phyloP scores from a whole-genome alignment of 306 rosid genomes.

The Inga oerstediana region DNA sequence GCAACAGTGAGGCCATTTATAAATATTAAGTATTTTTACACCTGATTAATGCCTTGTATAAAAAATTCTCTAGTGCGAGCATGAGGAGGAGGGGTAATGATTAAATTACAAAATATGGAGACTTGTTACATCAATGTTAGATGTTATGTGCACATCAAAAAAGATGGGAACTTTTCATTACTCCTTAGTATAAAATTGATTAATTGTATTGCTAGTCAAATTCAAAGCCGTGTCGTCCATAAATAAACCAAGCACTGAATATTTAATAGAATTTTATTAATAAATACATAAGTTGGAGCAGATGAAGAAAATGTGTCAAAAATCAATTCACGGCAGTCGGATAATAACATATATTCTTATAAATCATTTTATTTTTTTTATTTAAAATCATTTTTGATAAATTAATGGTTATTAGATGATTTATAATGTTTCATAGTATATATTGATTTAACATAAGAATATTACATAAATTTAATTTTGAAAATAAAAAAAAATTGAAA shows the following conservation, averaged over 20 bases:
- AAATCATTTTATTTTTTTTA: not conserved
- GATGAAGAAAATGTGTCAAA: not conserved
- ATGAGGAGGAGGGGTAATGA: not conserved
- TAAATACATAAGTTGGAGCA: too few relatives aligned
- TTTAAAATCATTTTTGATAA: not conserved
- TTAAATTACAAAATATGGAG: slow-evolving; percentile 19
- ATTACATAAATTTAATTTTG: not conserved
- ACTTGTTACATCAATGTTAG: slow-evolving; percentile 20
- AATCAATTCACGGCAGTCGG: not conserved
- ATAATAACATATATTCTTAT: too few relatives aligned
- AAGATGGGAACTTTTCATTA: slow-evolving; percentile 4
- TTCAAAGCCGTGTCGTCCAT: not conserved
- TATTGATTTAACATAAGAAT: not conserved
- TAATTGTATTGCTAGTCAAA: not conserved
- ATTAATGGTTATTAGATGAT: not conserved
- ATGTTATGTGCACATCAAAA: slow-evolving; percentile 30
- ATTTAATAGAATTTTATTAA: too few relatives aligned
- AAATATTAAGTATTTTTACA: not conserved
- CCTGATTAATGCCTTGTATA: not conserved
- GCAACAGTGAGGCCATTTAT: not conserved
- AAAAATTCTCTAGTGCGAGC: slow-evolving; percentile 12
- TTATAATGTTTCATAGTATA: not conserved
- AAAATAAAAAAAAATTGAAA: not conserved
- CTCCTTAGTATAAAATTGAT: not conserved
- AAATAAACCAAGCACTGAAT: too few relatives aligned